These are phyloP conservation scores for Golubevia pallescens DNA, from an alignment of 1,284 basidiomycete species.

Conservation along the genomic window DNA sequence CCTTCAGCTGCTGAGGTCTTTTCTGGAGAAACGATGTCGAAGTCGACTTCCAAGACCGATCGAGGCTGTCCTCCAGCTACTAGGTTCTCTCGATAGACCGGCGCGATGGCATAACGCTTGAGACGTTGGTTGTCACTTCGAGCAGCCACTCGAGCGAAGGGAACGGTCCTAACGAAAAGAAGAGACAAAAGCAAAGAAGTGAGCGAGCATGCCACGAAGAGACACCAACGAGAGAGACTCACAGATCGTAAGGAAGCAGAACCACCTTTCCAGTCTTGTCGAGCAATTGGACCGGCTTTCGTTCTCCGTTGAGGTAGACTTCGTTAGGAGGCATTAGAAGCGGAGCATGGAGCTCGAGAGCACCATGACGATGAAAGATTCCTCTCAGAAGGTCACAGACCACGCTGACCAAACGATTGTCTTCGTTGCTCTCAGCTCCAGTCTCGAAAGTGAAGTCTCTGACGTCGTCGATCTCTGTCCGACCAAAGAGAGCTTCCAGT, in stretches of 20 bases:
- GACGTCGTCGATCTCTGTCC: constrained; percentile 31
- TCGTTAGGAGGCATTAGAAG: constrained; percentile 62
- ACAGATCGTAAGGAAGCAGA: constrained; percentile 53
- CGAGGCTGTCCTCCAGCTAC: constrained; percentile 64
- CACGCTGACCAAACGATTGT: constrained; percentile 55
- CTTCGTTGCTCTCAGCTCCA: constrained; percentile 52
- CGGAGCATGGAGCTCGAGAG: constrained; percentile 58
- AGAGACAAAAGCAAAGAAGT: not conserved
- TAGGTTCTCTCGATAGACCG: constrained; percentile 61
- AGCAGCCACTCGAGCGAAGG: constrained; percentile 60
- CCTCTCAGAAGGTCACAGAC: constrained; percentile 53
- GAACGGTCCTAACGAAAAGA: constrained; percentile 41
- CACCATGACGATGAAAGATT: constrained; percentile 56
- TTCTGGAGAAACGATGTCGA: constrained; percentile 63
- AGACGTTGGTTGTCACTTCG: constrained; percentile 50
- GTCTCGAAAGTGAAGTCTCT: constrained; percentile 65
- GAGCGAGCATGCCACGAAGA: no score
- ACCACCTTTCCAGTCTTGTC: constrained; percentile 63
- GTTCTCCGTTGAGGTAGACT: constrained; percentile 43
- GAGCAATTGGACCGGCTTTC: constrained; percentile 56
- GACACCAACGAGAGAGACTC: no score
- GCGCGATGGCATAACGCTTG: constrained; percentile 61
- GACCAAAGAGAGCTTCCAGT: constrained; percentile 52
- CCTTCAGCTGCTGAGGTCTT: constrained; percentile 59
- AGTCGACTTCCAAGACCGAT: constrained; percentile 57